Conservation (phyloP, 2,329 filamentous ascomycete genomes). For the Aspergillus fischeri region DNA sequence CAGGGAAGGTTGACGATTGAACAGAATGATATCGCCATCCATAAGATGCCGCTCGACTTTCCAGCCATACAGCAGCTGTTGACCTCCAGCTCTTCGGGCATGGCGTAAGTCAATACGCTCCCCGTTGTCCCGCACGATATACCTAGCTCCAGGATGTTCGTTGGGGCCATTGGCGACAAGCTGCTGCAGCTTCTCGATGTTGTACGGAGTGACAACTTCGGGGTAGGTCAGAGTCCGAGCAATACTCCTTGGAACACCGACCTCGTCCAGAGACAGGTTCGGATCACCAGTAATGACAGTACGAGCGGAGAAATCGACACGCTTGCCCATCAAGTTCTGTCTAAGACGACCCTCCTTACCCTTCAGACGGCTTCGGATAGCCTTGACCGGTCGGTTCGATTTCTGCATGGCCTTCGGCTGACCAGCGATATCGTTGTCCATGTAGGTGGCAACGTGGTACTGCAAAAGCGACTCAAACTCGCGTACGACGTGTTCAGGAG, state of each 20-base stretch:
- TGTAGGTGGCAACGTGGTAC: slow-evolving; percentile 97
- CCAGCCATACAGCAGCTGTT: slow-evolving; percentile 93
- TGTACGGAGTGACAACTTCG: slow-evolving; percentile 95
- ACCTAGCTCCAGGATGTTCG: slow-evolving; percentile 92
- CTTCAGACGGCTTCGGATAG: slow-evolving; percentile 94
- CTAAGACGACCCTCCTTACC: slow-evolving; percentile 97
- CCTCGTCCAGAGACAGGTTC: slow-evolving; percentile 92
- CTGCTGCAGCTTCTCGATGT: slow-evolving; percentile 85
- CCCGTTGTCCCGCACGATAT: slow-evolving; percentile 89
- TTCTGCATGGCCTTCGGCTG: slow-evolving; percentile 94
- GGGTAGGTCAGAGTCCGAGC: slow-evolving; percentile 92
- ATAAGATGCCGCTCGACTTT: slow-evolving; percentile 97
- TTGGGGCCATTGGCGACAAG: slow-evolving; percentile 92
- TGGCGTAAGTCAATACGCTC: slow-evolving; percentile 93
- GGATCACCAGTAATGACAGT: slow-evolving; percentile 99
- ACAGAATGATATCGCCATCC: slow-evolving; percentile 96
- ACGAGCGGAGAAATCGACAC: slow-evolving; percentile 98
- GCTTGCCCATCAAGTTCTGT: slow-evolving; percentile 99
- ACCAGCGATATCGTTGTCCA: slow-evolving; percentile 99
- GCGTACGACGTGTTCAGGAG: slow-evolving; percentile 81
- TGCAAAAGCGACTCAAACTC: slow-evolving; percentile 92
- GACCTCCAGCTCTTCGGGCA: slow-evolving; percentile 73
- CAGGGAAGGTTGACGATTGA: slow-evolving; percentile 97
- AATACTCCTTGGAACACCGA: slow-evolving; percentile 92
- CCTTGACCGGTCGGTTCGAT: slow-evolving; percentile 92